phyloP scores from a whole-genome alignment of 2,329 filamentous ascomycete genomes.

The Ophiocordyceps australis region DNA sequence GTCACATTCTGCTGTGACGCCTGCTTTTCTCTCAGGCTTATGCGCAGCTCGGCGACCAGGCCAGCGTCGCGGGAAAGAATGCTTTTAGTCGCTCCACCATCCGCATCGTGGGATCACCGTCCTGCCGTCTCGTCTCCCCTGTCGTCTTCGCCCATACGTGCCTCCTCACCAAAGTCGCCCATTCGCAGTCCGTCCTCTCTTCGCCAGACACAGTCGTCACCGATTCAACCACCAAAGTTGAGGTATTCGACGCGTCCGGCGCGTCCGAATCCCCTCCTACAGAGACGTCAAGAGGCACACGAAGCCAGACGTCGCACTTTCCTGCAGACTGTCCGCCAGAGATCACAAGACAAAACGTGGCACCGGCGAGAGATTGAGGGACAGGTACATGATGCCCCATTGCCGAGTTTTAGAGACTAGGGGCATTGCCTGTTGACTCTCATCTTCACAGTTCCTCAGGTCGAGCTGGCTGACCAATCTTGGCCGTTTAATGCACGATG shows the following conservation, averaged over 20 bases:
- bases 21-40: too few species aligned
- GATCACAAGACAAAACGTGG: constrained; percentile 40
- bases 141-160: constrained; percentile 38
- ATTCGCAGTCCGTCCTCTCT: constrained; percentile 22
- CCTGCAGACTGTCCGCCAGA: constrained; percentile 45
- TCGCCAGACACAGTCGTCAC: constrained; percentile 25
- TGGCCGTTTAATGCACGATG: constrained; percentile 14
- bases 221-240: constrained; percentile 20
- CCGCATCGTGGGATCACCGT: constrained; percentile 22
- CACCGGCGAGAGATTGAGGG: constrained; percentile 44
- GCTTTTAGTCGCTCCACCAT: constrained; percentile 24
- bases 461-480: constrained; percentile 14
- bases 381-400: constrained; percentile 9
- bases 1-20: too few species aligned
- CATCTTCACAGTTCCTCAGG: constrained; percentile 13
- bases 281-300: constrained; percentile 40
- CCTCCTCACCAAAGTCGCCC: constrained; percentile 26
- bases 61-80: constrained; percentile 10
- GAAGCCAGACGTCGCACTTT: constrained; percentile 51
- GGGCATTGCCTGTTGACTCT: not conserved
- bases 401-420: not conserved
- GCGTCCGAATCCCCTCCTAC: constrained; percentile 45
- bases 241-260: constrained; percentile 34
- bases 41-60: constrained; percentile 15
- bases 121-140: constrained; percentile 35